Base-by-base conservation (phyloP, 169 alveolate genomes). In the Eimeria necatrix region DNA sequence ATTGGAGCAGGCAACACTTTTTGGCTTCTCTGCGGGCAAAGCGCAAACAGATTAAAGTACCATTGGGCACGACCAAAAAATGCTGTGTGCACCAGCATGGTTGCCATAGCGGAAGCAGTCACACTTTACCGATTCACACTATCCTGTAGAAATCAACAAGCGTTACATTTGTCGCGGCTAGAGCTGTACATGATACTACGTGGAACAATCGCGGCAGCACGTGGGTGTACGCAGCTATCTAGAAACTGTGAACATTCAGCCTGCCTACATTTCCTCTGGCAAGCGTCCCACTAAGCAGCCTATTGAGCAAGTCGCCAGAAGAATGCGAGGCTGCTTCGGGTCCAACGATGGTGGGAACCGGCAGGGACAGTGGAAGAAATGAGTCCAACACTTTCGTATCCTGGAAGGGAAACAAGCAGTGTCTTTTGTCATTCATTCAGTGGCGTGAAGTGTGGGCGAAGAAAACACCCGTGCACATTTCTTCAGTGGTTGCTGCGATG, bases 211-310 rank as follows among this genome's bases (percentile, higher is more conserved):
- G 41, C 10, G 20, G 32, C 49, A 24, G 12, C 12, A 4, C 49
- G 49, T 20, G n/a, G 2, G 12, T 24, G 78, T 24, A 71, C 10
- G 20, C 81, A 73, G 20, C 41, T 14, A 46, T 46, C 18, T 24
- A 4, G 16, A 14, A 32, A 52, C 7, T 5, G 9, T 71, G 22
- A 71, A 3, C 7, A 5, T 18, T 12, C 4, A 9, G 71, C 59
- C n/a, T 24, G 59, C 91, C 59, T 84, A 84, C 91, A 84, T 41
- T 84, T 2, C 78, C 74, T 56, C 46, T 84, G 53, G 78, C 60
- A 26, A 56, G 22, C 24, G 49, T n/a, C 22, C 48, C 46, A n/a
- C 48, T n/a, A 18, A 84, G 48, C 41, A 59, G 49, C 60, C 6
- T 48, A 12, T 60, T 22, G 46, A 84, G 56, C 48, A 59, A 9